phyloP scores from a whole-genome alignment of 306 rosid genomes.

The Cercis canadensis region DNA sequence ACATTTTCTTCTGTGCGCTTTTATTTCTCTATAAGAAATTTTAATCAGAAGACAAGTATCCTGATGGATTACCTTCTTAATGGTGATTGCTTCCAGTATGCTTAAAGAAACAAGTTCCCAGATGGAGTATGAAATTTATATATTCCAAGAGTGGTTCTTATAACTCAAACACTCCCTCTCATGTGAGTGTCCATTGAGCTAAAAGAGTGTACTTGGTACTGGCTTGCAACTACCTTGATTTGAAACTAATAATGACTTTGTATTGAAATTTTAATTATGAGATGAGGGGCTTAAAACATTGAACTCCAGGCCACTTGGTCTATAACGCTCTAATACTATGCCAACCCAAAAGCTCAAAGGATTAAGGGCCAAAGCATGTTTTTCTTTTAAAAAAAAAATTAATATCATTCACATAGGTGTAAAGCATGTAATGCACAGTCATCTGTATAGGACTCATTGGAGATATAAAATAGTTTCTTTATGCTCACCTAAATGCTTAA shows the following conservation, averaged over 20 bases:
- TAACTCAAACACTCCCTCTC: not conserved
- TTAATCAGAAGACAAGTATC: constrained; percentile 4
- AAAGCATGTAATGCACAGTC: no score
- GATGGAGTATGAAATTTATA: not conserved
- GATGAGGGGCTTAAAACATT: no score
- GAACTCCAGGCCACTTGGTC: no score
- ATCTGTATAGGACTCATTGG: no score
- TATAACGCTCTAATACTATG: no score
- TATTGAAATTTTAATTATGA: no score
- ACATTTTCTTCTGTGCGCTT: not conserved
- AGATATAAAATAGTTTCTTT: no score
- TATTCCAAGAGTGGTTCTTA: not conserved
- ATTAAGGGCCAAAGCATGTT: no score
- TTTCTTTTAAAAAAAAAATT: no score
- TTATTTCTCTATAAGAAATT: constrained; percentile 11
- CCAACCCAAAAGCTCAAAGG: no score
- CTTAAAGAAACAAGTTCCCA: constrained; percentile 2
- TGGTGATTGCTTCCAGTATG: not conserved
- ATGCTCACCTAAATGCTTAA: no score
- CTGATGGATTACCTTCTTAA: not conserved
- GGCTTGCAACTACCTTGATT: not conserved
- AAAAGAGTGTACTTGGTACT: constrained; percentile 1
- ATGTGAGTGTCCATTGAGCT: constrained; percentile 1
- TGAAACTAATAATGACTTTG: constrained; percentile 3
- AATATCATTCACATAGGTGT: no score